These are phyloP conservation scores for Daldinia concentrica DNA, from an alignment of 495 filamentous ascomycete genomes.

Conservation along the genomic window DNA sequence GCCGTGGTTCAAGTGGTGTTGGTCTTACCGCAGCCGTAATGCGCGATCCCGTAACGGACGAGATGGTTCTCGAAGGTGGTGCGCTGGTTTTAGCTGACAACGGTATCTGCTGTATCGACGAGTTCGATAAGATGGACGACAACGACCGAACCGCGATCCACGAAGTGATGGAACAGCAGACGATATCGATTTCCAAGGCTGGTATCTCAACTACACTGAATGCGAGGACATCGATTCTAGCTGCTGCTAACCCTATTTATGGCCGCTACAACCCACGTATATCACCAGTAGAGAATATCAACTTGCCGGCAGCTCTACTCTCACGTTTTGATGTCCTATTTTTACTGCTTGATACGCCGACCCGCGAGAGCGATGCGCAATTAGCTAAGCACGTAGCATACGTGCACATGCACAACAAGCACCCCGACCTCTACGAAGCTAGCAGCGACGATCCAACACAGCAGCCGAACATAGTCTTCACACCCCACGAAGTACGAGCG, in stretches of 20 bases:
- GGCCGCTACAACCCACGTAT: conserved; percentile 97
- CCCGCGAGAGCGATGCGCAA: conserved; percentile 86
- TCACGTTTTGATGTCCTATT: conserved; percentile 98
- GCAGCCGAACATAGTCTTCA: conserved; percentile 71
- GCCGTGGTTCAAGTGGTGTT: conserved; percentile 93
- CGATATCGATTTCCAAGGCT: conserved; percentile 97
- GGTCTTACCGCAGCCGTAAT: conserved; percentile 98
- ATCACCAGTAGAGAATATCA: conserved; percentile 98
- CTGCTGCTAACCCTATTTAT: conserved; percentile 96
- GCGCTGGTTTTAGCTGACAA: conserved; percentile 96
- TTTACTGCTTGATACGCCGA: conserved; percentile 92
- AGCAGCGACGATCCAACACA: conserved; percentile 23
- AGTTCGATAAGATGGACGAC: conserved; percentile 99
- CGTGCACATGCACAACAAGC: conserved; percentile 96
- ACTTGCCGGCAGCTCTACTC: conserved; percentile 92
- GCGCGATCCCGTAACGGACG: conserved; percentile 97
- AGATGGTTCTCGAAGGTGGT: conserved; percentile 98
- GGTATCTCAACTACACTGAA: conserved; percentile 97
- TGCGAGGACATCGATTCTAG: conserved; percentile 95
- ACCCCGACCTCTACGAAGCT: conserved; percentile 75
- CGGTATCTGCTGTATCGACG: conserved; percentile 99
- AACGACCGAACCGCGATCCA: conserved; percentile 95
- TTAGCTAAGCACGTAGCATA: conserved; percentile 95
- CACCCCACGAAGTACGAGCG: conserved; percentile 89
- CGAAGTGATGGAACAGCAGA: conserved; percentile 99